These are phyloP conservation scores for Escallonia rubra DNA, from an alignment of 129 eudicot species.

Conservation along the genomic window DNA sequence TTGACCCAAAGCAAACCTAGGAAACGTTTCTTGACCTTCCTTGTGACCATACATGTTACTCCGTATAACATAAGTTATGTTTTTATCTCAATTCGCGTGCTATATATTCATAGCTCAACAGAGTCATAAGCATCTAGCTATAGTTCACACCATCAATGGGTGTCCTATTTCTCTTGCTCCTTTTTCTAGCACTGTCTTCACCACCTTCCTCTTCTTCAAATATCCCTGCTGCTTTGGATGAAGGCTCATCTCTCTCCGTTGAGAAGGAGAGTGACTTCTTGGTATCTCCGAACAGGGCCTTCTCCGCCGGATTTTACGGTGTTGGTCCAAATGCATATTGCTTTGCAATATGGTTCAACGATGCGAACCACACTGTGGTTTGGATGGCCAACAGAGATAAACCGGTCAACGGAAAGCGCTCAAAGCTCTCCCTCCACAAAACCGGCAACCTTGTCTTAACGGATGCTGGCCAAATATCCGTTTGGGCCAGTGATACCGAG, in stretches of 20 bases:
- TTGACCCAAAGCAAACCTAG: no score
- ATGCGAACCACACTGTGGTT: background rate
- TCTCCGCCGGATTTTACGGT: conserved; percentile 26
- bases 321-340: conserved; percentile 27
- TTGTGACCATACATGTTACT: background rate
- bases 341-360: conserved; percentile 30
- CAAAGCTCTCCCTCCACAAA: background rate
- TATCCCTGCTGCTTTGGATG: background rate
- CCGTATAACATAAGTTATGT: background rate
- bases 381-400: conserved; percentile 24
- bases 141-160: no score
- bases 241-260: conserved; percentile 4
- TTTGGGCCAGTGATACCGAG: background rate
- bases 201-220: background rate
- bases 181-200: no score
- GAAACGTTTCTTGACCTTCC: no score
- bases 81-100: background rate
- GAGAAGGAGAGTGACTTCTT: background rate
- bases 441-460: conserved; percentile 1
- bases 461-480: background rate
- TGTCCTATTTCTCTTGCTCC: no score
- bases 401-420: conserved; percentile 6
- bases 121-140: no score
- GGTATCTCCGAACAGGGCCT: conserved; percentile 6
- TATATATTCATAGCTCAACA: no score